These are phyloP conservation scores for Colletotrichum sp. DNA, from an alignment of 2,329 filamentous ascomycete genomes.

Conservation along the genomic window DNA sequence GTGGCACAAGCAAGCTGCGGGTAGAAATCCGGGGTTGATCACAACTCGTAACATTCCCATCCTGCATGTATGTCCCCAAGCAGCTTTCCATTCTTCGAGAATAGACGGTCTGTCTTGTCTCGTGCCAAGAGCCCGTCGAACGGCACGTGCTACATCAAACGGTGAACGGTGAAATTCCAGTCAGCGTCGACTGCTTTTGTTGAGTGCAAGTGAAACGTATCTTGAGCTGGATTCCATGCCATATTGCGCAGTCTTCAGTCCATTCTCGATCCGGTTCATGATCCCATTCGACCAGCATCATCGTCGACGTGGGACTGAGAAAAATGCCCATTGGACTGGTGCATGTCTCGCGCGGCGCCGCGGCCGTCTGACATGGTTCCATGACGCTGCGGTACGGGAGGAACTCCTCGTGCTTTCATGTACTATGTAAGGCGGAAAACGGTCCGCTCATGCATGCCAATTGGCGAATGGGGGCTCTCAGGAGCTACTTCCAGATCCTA, in stretches of 20 bases:
- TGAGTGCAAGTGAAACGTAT: not conserved
- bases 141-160: not conserved
- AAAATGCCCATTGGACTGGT: not conserved
- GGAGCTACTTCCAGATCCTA: not conserved
- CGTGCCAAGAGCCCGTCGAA: not conserved
- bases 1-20: not conserved
- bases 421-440: constrained; percentile 23
- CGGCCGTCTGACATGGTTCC: constrained; percentile 9
- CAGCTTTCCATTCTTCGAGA: not conserved
- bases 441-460: constrained; percentile 20
- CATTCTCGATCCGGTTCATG: not conserved
- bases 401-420: constrained; percentile 20
- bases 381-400: constrained; percentile 4
- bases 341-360: not conserved
- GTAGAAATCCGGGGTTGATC: constrained; percentile 16
- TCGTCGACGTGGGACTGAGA: constrained; percentile 1
- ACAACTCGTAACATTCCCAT: not conserved
- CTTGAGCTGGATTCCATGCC: not conserved
- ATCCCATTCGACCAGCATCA: constrained; percentile 12
- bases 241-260: constrained; percentile 3
- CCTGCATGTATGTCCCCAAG: not conserved
- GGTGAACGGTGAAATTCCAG: not conserved
- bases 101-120: not conserved
- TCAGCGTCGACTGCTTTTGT: not conserved
- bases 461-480: constrained; percentile 10